Base-by-base conservation (phyloP, 1,139 yeast genomes). In the Zygoascus hellenicus region DNA sequence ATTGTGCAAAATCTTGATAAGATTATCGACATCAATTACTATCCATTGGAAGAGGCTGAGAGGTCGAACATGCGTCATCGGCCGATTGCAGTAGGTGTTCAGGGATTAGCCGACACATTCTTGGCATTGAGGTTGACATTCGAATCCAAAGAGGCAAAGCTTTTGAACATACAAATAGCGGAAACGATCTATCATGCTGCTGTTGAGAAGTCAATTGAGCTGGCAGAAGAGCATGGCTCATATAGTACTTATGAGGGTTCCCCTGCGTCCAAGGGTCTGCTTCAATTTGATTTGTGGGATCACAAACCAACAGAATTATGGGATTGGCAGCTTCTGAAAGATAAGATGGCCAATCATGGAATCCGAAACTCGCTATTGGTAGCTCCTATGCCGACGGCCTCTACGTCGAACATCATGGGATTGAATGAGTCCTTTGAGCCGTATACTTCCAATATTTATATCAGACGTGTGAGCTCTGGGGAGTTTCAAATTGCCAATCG, bases 351-450 rank as follows among this genome's bases (percentile, higher is more conserved):
- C 48, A 65, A 67, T 48, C 67, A 74, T 60, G 94, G 94, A 26
- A 58, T 84, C 43, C 69, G 92, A 55, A 84, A 84, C 70, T 83
- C 92, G 10, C 68, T 84, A 52, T 68, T 84, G 47, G 83, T 83
- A 38, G 94, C 87, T 0, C 89, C 90, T 41, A 84, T 84, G 94
- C 94, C 94, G 26, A 84, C 94, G n/a, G 92, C 92, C 1, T 82
- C 90, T 0, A 84, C 94, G 1, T 83, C 92, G 6, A 90, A 83
- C 64, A 83, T 84, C 49, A 69, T 84, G 53, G 94, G 92, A 30
- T 81, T 76, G 70, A 83, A 80, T 57, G 92, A 84, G 64, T 83
- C 90, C 59, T 82, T 84, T 63, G 94, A 84, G 62, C 92, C 94
- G 17, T 77, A 78, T 61, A 83, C 92, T 5, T 82, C 90, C n/a